Percentiles rank a stretch among this genome's conserved stretches.
phyloP scores from a whole-genome alignment of 2,329 filamentous ascomycete genomes.

The Ophiostoma ips region DNA sequence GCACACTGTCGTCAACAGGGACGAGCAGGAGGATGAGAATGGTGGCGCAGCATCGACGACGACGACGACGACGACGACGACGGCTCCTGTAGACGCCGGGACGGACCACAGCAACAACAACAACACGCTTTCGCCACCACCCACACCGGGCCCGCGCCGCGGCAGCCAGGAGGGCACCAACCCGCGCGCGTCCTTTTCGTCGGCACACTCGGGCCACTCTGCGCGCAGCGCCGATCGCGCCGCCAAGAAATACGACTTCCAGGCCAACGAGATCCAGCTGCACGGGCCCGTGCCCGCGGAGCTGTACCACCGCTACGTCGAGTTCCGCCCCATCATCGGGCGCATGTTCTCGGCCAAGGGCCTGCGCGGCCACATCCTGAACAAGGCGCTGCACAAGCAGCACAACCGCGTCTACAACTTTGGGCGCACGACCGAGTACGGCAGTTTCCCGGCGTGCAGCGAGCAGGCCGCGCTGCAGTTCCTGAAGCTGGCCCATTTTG shows the following conservation, averaged over 20 bases:
- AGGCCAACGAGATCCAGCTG: slow-evolving; percentile 83
- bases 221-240: not conserved
- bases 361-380: slow-evolving; percentile 64
- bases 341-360: slow-evolving; percentile 74
- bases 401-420: slow-evolving; percentile 84
- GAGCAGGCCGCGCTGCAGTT: slow-evolving; percentile 64
- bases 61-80: not conserved
- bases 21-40: slow-evolving; percentile 36
- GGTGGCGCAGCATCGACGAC: not conserved
- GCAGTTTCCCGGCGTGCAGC: slow-evolving; percentile 51
- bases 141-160: not conserved
- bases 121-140: slow-evolving; percentile 34
- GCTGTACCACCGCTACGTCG: slow-evolving; percentile 84
- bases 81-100: too few relatives aligned
- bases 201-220: not conserved
- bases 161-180: not conserved
- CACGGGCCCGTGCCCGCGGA: slow-evolving; percentile 65
- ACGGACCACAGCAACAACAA: slow-evolving; percentile 23
- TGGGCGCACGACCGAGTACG: slow-evolving; percentile 60
- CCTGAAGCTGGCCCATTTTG: slow-evolving; percentile 73
- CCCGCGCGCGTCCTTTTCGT: not conserved
- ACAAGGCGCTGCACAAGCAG: slow-evolving; percentile 79
- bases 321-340: slow-evolving; percentile 81
- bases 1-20: slow-evolving; percentile 53
- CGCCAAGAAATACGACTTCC: slow-evolving; percentile 47